Evolutionary conservation across 768 basidiomycete genomes (phyloP), one percentile per base, ranked within the genome.

Genomic region (Cyclocybe aegerita): DNA sequence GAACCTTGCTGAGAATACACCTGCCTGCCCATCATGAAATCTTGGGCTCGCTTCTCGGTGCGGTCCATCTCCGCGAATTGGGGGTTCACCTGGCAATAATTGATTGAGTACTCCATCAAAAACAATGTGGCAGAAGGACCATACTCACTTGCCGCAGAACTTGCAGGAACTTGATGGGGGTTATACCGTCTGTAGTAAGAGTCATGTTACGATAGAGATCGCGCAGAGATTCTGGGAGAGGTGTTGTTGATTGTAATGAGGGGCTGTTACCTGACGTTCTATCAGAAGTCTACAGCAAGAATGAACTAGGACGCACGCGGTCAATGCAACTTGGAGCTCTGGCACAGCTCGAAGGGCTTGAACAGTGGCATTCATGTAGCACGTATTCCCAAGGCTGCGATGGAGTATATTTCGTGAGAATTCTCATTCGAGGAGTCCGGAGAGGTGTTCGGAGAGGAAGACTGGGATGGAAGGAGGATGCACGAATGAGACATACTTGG

Each of bases 361-460:
- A 1, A 98, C 75, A 1, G 91, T 93, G 1, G 97, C 85, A 64
- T 96, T 98, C 88, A 98, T 93, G 71, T 99, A 99, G 62, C 96
- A 98, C 0, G 95, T 98, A 64, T 98, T 98, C 33, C 96, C 94
- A 34, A 95, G 72, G 61, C 81, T 83, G 55, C 11, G 49, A 43
- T 8, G 40, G 23, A 35, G 32, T n/a, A n/a, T n/a, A n/a, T 53
- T n/a, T 30, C 44, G 49, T 11, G 4, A 37, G 36, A 11, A 37
- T 3, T 37, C 36, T 4, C 23, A 5, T 23, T 23, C 23, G 3
- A 4, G 40, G 36, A 45, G 43, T 29, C 34, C 4, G 32, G 29
- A 30, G 11, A 50, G 11, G 29, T 7, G 17, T 29, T 43, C 15
- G 41, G 42, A n/a, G 29, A 9, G 9, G 15, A 35, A 15, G 15